Evolutionary conservation across 2,329 filamentous ascomycete species (phyloP).

Genomic region (Cladosporium sp.): DNA sequence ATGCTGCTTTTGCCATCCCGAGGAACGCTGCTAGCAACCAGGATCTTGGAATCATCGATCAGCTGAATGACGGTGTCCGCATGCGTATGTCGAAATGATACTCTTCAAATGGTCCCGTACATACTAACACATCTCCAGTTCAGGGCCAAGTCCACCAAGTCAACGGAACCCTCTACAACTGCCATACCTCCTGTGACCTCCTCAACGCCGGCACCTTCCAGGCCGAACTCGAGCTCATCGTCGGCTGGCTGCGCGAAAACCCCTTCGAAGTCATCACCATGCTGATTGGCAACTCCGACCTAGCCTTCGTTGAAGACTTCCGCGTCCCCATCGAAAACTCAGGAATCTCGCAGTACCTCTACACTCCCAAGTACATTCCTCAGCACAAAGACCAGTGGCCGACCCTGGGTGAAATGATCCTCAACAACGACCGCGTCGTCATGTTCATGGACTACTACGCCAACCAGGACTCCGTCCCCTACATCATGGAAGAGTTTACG

Average conservation of each 20-base stretch:
- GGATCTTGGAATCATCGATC: conserved; percentile 59
- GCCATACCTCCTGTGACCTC: conserved; percentile 78
- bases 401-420: conserved; percentile 71
- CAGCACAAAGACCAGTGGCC: conserved; percentile 78
- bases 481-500: conserved; percentile 80
- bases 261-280: conserved; percentile 87
- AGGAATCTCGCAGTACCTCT: conserved; percentile 69
- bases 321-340: conserved; percentile 64
- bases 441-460: conserved; percentile 84
- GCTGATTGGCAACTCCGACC: conserved; percentile 78
- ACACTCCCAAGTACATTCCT: conserved; percentile 65
- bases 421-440: conserved; percentile 62
- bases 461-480: conserved; percentile 73
- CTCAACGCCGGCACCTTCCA: conserved; percentile 76
- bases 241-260: conserved; percentile 67
- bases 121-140: conserved; percentile 36
- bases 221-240: conserved; percentile 65
- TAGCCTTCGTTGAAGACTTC: conserved; percentile 62
- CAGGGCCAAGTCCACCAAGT: conserved; percentile 56
- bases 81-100: conserved; percentile 37
- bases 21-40: conserved; percentile 77
- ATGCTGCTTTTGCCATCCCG: conserved; percentile 68
- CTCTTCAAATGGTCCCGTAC: background rate
- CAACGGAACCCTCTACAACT: conserved; percentile 66
- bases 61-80: conserved; percentile 72